A percentile compares a stretch with the other conserved stretches of the same genome.
These are phyloP conservation scores for Pseudonectria foliicola DNA, from an alignment of 2,329 filamentous ascomycete species.

Conservation along the genomic window DNA sequence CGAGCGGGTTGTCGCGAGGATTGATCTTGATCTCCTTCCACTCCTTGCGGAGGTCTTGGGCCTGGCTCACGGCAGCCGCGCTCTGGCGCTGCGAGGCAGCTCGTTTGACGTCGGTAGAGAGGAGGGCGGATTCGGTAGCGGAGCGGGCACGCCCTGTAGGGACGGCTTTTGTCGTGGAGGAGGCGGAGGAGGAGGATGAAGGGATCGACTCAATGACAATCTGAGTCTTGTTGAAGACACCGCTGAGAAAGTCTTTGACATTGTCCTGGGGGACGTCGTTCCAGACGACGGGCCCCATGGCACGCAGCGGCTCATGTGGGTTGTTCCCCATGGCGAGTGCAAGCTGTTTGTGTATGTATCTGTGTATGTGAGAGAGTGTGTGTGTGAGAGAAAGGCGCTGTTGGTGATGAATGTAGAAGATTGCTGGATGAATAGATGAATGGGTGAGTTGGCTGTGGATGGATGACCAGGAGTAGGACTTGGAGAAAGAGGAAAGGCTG, in stretches of 20 bases:
- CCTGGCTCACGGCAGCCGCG: constrained; percentile 38
- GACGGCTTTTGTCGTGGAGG: constrained; percentile 36
- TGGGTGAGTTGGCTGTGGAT: no score
- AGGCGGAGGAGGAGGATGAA: constrained; percentile 21
- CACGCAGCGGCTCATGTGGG: constrained; percentile 52
- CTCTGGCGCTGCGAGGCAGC: constrained; percentile 35
- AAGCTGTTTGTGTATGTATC: no score
- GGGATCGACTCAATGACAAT: constrained; percentile 73
- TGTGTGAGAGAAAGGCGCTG: constrained; percentile 1
- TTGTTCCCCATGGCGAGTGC: constrained; percentile 4
- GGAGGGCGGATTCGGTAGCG: constrained; percentile 46
- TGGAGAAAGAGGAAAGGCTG: no score
- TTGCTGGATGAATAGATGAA: no score
- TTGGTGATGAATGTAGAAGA: constrained; percentile 1
- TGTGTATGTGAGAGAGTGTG: not conserved
- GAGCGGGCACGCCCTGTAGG: constrained; percentile 42
- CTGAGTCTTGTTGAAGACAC: constrained; percentile 61
- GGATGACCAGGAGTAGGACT: no score
- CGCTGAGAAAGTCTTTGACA: constrained; percentile 46
- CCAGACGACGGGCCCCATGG: constrained; percentile 50
- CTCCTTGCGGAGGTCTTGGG: constrained; percentile 61
- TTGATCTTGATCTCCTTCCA: constrained; percentile 82
- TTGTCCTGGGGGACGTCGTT: constrained; percentile 37
- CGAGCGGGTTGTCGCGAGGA: constrained; percentile 65
- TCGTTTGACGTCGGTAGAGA: constrained; percentile 43